Conservation (phyloP, 2,329 filamentous ascomycete genomes). For the Berkeleyomyces basicola region DNA sequence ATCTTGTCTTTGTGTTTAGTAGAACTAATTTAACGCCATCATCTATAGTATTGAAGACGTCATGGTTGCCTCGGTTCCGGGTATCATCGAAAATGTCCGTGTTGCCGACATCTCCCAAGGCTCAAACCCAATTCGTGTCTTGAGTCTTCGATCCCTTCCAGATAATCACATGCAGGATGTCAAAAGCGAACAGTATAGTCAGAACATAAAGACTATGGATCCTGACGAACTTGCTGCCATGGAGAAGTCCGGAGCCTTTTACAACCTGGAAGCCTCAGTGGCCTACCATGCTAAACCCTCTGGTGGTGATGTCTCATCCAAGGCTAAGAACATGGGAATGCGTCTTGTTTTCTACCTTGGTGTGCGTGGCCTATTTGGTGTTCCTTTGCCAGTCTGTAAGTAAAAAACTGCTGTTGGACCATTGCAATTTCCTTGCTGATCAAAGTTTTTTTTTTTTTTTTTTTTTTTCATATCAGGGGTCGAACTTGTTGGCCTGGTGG, state of each 20-base stretch:
- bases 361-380: slow-evolving; percentile 72
- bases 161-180: slow-evolving; percentile 67
- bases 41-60: slow-evolving; percentile 44
- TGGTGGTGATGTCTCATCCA: slow-evolving; percentile 52
- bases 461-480: slow-evolving; percentile 31
- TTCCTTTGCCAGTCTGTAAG: slow-evolving; percentile 64
- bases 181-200: slow-evolving; percentile 61
- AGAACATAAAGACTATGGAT: slow-evolving; percentile 68
- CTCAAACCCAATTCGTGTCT: slow-evolving; percentile 71
- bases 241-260: slow-evolving; percentile 80
- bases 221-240: slow-evolving; percentile 75
- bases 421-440: neutral
- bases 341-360: slow-evolving; percentile 88
- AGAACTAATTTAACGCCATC: neutral
- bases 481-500: slow-evolving; percentile 79
- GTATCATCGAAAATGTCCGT: slow-evolving; percentile 82
- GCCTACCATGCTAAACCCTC: slow-evolving; percentile 79
- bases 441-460: neutral
- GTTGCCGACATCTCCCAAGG: slow-evolving; percentile 93
- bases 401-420: neutral
- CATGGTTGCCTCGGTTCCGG: slow-evolving; percentile 89
- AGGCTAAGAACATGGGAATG: slow-evolving; percentile 94
- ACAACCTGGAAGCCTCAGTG: slow-evolving; percentile 80
- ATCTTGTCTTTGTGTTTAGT: neutral
- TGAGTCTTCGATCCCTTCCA: slow-evolving; percentile 67